Base-by-base conservation (phyloP, 2,329 filamentous ascomycete genomes). In the Bipolaris oryzae region DNA sequence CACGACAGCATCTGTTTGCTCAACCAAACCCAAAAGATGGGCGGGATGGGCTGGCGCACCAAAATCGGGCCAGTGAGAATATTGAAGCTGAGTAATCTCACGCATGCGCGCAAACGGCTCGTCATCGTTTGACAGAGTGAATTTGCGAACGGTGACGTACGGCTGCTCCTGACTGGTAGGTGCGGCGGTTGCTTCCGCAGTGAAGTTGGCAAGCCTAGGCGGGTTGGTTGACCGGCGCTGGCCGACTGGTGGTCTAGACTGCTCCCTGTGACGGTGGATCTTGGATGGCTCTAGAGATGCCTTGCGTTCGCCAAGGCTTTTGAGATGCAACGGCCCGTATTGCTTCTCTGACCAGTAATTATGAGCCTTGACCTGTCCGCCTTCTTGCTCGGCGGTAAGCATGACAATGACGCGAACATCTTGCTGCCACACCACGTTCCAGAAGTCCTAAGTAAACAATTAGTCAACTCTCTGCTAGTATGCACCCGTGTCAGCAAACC, bases 361-460 rank as follows among this genome's bases (percentile, higher is more conserved):
- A 74, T 99, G 93, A 61, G 94, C 96, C 76, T 98, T 99, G 42
- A 96, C 82, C 72, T 96, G 93, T 0, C 94, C 93, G 21, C 92
- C 92, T 78, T 99, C 95, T 23, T 90, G 85, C 76, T 98, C 94
- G 1, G 95, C 94, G 5, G 95, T 99, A 64, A 99, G 83, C 89
- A 97, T 98, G 62, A 98, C 93, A 60, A 99, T 89, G 23, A 98
- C 91, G 49, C 94, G 89, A 3, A 96, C 89, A 72, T 98, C 93
- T 76, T 98, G 91, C 73, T 98, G 93, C 95, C 95, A 99, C 28
- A 98, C 84, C 10, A 97, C 89, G 58, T 92, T 94, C 95, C 95
- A 99, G 73, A 99, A 99, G 75, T 99, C 95, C 91, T 95, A 15
- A 64, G 50, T 20, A 39, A 58, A 55, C 55, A 48, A 55, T 71